phyloP scores from a whole-genome alignment of 2,329 filamentous ascomycete species.

The Davidsoniella neocaledoniae region DNA sequence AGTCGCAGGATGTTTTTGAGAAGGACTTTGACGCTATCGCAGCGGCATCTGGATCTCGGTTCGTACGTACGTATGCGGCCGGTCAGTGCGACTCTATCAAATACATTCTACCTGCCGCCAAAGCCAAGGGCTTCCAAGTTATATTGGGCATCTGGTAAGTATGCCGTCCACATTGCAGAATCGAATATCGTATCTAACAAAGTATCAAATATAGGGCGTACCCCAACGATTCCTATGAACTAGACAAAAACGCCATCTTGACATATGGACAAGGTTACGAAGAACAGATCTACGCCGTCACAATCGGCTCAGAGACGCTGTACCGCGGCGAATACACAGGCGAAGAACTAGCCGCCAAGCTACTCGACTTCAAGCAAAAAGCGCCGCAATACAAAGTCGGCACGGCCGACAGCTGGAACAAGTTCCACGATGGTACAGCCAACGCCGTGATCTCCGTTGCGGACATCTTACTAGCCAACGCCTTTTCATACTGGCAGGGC shows the following conservation, averaged over 20 bases:
- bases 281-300: conserved; percentile 48
- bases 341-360: conserved; percentile 39
- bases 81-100: conserved; percentile 48
- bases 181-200: background rate
- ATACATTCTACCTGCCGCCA: conserved; percentile 47
- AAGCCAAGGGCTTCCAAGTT: conserved; percentile 47
- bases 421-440: conserved; percentile 49
- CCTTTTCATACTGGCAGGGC: conserved; percentile 59
- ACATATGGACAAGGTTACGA: conserved; percentile 30
- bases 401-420: conserved; percentile 60
- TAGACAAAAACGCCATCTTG: conserved; percentile 36
- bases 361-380: conserved; percentile 40
- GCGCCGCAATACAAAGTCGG: conserved; percentile 41
- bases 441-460: conserved; percentile 43
- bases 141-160: conserved; percentile 52
- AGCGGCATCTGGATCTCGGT: conserved; percentile 28
- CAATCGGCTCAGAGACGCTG: conserved; percentile 53
- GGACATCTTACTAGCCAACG: conserved; percentile 48
- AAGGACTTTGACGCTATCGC: conserved; percentile 47
- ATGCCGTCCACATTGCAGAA: too few species aligned
- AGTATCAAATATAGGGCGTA: conserved; percentile 34
- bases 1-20: conserved; percentile 43
- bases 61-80: conserved; percentile 52
- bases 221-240: conserved; percentile 40
- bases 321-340: conserved; percentile 54